Percentiles rank a stretch among this genome's conserved stretches.
Evolutionary conservation across 2,329 filamentous ascomycete species (phyloP).

Genomic region (Fusarium sp.): DNA sequence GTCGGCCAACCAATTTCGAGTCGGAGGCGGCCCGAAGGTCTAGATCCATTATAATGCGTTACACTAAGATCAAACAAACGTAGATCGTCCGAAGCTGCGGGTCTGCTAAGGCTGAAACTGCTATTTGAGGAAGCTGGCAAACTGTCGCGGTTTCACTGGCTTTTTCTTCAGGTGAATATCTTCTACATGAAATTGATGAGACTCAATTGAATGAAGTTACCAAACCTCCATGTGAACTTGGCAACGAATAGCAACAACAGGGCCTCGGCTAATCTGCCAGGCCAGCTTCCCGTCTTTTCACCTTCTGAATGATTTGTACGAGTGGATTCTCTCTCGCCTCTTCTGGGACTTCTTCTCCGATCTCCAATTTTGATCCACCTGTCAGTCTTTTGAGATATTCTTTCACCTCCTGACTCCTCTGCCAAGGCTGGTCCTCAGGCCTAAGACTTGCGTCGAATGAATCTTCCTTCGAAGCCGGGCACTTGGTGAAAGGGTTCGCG

Average conservation of each 20-base stretch:
- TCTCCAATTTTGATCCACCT: neutral
- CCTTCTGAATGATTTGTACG: neutral
- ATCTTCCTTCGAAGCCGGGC: too few relatives aligned
- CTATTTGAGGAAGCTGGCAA: neutral
- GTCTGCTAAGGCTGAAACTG: neutral
- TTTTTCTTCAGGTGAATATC: fast-evolving
- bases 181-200: neutral
- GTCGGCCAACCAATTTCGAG: neutral
- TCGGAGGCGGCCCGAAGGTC: neutral
- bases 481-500: too few relatives aligned
- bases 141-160: neutral
- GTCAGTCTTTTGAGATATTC: neutral
- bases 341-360: neutral
- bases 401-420: neutral
- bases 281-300: neutral
- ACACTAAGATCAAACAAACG: neutral
- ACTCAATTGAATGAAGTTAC: too few relatives aligned
- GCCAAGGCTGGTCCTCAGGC: neutral
- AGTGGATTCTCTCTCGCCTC: neutral
- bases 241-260: too few relatives aligned
- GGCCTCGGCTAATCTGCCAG: too few relatives aligned
- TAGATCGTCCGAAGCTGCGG: neutral
- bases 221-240: too few relatives aligned
- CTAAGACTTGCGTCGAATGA: too few relatives aligned
- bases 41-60: neutral